Evolutionary conservation across 441 rosid genomes (phyloP).

Genomic region (Aleurites moluccanus): DNA sequence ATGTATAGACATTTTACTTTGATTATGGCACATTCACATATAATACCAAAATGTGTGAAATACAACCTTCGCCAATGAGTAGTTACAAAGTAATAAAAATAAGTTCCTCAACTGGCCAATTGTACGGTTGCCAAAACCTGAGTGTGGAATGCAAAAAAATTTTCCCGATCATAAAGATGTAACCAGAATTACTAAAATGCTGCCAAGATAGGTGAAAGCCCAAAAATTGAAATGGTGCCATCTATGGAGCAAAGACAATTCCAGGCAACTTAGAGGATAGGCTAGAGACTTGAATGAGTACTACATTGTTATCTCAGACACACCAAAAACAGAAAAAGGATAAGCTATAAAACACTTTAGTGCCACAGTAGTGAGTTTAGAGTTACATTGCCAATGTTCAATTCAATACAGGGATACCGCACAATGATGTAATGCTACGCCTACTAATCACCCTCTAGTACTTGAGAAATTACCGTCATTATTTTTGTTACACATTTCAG

Average conservation of each 20-base stretch:
- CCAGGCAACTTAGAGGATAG: background rate
- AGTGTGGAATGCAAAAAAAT: background rate
- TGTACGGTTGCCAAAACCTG: background rate
- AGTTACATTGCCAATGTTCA: background rate
- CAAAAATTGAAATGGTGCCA: background rate
- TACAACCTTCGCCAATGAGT: too few species aligned
- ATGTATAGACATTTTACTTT: background rate
- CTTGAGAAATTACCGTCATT: background rate
- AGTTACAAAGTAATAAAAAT: background rate
- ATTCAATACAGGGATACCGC: background rate
- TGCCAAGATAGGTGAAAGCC: background rate
- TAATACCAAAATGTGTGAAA: background rate
- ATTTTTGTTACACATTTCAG: background rate
- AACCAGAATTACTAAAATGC: background rate
- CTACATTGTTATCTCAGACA: background rate
- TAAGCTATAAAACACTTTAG: background rate
- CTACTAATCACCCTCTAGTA: slow-evolving; percentile 5
- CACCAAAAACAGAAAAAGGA: background rate
- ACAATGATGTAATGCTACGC: background rate
- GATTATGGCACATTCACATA: background rate
- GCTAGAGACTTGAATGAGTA: background rate
- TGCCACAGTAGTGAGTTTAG: background rate
- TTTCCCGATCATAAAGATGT: background rate
- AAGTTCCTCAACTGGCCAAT: background rate
- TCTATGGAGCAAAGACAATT: background rate